Base-by-base conservation (phyloP, 345 rosid species). In the Eucalyptus sp. region DNA sequence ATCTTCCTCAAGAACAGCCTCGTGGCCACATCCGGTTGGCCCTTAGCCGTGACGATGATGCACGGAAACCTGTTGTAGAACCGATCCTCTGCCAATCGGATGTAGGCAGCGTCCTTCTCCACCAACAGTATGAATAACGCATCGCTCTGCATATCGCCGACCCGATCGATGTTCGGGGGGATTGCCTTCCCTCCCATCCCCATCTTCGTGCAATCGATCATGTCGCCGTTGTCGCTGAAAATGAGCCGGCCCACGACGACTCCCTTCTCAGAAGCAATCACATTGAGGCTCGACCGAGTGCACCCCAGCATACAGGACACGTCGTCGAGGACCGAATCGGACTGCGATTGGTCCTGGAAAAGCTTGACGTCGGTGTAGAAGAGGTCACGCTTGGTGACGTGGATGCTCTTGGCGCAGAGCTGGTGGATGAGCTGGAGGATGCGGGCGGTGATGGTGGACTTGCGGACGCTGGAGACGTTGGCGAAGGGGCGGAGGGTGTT, bases 151-250 rank as follows among this genome's bases (percentile, higher is more conserved):
- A 98, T 97, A 89, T 97, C 98, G 11, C 99, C 99, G 16, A 98
- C 99, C 52, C 99, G 88, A 41, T 98, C 99, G 2, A 98, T 98
- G 81, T 98, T 98, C 0, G 99, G 99, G 4, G 99, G 99, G 27
- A 98, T 98, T 3, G 99, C 99, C 92, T 98, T 98, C 86, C 99
- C 99, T n/a, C 98, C 99, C 96, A 98, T 97, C 18, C 99, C 98
- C 99, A 97, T 97, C 90, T 97, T 97, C 4, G 99, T 98, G 88
- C 99, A 97, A 87, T 98, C 99, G 81, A 98, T 98, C 98, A 98
- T 95, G 80, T 98, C 99, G 12, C 99, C 99, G 33, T 98, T 97
- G 90, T 98, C 99, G n/a, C 98, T 96, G 88, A 98, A 98, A 46
- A 95, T 94, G 18, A 98, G 93, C 86, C 99, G 94, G 52, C 99